A percentile compares a stretch with the other conserved stretches of the same genome.
Conservation (phyloP, 805 yeast species). For the Candida verbasci region DNA sequence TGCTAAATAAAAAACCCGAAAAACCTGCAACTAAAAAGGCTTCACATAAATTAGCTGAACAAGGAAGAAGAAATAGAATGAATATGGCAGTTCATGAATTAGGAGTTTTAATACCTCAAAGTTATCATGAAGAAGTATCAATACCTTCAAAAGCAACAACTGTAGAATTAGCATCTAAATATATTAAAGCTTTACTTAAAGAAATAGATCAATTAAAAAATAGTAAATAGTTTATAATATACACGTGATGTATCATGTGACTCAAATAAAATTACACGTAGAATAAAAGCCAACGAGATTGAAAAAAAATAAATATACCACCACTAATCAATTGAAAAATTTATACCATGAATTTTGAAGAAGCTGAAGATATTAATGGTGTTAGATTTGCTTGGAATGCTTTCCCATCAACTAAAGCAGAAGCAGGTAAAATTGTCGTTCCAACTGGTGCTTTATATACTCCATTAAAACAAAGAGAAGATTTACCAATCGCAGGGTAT, state of each 20-base stretch:
- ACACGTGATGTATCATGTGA: too few species aligned
- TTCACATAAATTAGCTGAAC: constrained; percentile 90
- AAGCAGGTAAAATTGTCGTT: constrained; percentile 86
- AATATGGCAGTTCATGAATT: constrained; percentile 80
- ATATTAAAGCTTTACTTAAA: constrained; percentile 43
- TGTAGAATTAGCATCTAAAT: constrained; percentile 79
- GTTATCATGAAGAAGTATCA: constrained; percentile 48
- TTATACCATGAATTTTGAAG: constrained; percentile 38
- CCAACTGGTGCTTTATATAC: constrained; percentile 94
- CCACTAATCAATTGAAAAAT: not conserved
- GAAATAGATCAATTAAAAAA: constrained; percentile 23
- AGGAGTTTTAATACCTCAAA: constrained; percentile 61
- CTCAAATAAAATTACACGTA: too few species aligned
- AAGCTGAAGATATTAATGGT: constrained; percentile 42
- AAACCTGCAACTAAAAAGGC: constrained; percentile 51
- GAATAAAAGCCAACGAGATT: constrained; percentile 8
- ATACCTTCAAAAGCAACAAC: constrained; percentile 93
- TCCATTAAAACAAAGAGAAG: constrained; percentile 80
- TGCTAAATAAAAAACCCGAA: constrained; percentile 13
- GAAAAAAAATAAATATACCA: constrained; percentile 1
- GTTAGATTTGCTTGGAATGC: constrained; percentile 54
- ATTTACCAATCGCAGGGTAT: constrained; percentile 52
- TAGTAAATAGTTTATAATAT: constrained; percentile 1
- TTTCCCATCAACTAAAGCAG: constrained; percentile 83
- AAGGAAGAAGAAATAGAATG: constrained; percentile 91